phyloP scores from a whole-genome alignment of 345 rosid genomes.

The Camelina sativa region DNA sequence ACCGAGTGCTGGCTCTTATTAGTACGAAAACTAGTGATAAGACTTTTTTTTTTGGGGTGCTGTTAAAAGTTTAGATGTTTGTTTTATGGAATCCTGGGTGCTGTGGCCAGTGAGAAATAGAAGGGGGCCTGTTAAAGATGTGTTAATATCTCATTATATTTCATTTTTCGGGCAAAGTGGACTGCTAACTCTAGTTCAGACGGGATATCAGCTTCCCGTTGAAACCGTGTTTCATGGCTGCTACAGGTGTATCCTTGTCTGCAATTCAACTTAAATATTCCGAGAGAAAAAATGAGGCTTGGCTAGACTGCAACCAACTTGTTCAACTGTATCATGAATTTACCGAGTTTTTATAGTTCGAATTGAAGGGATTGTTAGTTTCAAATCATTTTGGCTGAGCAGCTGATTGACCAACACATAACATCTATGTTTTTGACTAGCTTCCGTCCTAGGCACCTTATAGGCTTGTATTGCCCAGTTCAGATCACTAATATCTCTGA shows the following conservation, averaged over 20 bases:
- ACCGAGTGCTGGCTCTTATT: neutral
- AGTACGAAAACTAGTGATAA: neutral
- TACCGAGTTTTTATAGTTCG: neutral
- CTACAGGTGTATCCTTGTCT: neutral
- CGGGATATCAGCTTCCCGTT: neutral
- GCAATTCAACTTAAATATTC: neutral
- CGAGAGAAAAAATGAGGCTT: neutral
- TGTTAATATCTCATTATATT: neutral
- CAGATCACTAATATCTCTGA: neutral
- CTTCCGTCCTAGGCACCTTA: conserved; percentile 12
- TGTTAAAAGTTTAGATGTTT: conserved; percentile 1
- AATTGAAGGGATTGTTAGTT: neutral
- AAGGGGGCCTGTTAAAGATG: conserved; percentile 8
- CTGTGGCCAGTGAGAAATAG: conserved; percentile 5
- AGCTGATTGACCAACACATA: conserved; percentile 2
- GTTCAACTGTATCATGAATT: conserved; percentile 1
- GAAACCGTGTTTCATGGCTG: conserved; percentile 4
- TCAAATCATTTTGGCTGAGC: conserved; percentile 13
- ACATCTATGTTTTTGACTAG: conserved; percentile 16
- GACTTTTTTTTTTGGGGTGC: neutral
- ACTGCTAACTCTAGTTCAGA: neutral
- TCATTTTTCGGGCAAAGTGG: conserved; percentile 14
- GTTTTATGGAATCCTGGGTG: neutral
- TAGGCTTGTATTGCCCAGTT: neutral
- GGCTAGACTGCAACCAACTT: neutral